Evolutionary conservation across 169 alveolate genomes (phyloP).

Genomic region (Eimeria brunetti): DNA sequence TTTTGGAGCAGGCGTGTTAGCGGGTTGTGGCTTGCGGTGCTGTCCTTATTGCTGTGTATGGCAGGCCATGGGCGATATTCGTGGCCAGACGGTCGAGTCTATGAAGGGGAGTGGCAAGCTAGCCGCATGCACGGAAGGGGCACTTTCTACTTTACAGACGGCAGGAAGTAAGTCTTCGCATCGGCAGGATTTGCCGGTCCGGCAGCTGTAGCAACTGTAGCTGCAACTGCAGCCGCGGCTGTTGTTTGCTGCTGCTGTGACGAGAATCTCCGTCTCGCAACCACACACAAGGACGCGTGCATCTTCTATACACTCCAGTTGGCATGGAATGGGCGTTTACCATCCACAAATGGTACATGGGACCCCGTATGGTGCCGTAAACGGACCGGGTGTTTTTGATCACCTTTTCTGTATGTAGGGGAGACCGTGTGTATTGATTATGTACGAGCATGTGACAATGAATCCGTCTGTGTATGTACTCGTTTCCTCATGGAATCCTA

Average conservation of each 20-base stretch:
- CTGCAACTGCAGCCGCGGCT: neutral
- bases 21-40: neutral
- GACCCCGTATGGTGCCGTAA: neutral
- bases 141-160: slow-evolving; percentile 85
- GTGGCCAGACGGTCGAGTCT: slow-evolving; percentile 88
- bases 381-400: neutral
- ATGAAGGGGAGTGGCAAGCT: slow-evolving; percentile 88
- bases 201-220: slow-evolving; percentile 40
- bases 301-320: neutral
- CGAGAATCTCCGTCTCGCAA: neutral
- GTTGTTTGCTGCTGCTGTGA: neutral
- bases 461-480: neutral
- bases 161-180: slow-evolving; percentile 79
- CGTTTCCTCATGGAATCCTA: neutral
- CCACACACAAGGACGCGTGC: neutral
- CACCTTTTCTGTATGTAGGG: neutral
- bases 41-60: neutral
- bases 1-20: neutral
- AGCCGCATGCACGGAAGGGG: slow-evolving; percentile 88
- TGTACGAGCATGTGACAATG: neutral
- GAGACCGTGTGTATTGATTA: neutral
- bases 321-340: neutral
- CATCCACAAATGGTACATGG: no score
- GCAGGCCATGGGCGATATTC: slow-evolving; percentile 87
- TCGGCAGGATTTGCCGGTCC: neutral